Conservation (phyloP, 1,284 basidiomycete species). For the Phenoliferia sp. region DNA sequence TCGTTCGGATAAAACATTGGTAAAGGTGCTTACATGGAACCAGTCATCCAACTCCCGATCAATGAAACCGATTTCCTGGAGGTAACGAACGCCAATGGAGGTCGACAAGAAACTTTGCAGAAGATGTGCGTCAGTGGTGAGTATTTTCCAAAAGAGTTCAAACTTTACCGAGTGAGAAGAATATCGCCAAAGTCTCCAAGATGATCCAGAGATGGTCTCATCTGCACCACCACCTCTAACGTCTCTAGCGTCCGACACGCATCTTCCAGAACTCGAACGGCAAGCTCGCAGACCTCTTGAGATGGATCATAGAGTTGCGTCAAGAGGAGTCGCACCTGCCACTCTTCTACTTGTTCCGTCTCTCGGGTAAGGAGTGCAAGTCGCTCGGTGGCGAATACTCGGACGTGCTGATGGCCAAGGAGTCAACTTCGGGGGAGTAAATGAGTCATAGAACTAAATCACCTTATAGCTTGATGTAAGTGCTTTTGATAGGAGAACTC, state of each 20-base stretch:
- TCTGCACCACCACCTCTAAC: conserved; percentile 83
- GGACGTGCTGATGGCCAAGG: conserved; percentile 59
- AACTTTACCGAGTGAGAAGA: conserved; percentile 70
- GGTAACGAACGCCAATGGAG: conserved; percentile 82
- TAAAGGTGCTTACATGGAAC: conserved; percentile 68
- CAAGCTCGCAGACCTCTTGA: conserved; percentile 80
- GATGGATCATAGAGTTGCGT: conserved; percentile 94
- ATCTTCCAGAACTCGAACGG: conserved; percentile 81
- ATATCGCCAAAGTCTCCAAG: conserved; percentile 87
- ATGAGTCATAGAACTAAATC: background rate
- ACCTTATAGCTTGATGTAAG: conserved; percentile 86
- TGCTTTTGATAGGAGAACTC: conserved; percentile 86
- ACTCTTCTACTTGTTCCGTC: conserved; percentile 59
- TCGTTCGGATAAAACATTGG: background rate
- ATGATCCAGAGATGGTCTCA: conserved; percentile 92
- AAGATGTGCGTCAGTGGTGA: background rate
- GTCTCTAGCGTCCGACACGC: conserved; percentile 73
- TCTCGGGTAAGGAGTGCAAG: conserved; percentile 62
- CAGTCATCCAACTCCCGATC: conserved; percentile 92
- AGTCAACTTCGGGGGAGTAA: background rate
- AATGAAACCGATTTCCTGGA: conserved; percentile 87
- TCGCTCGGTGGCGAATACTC: conserved; percentile 81
- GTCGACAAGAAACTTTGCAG: conserved; percentile 85
- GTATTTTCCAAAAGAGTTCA: background rate
- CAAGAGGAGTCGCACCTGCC: conserved; percentile 81